Percentiles rank a stretch among this genome's conserved stretches.
Evolutionary conservation across 2,329 filamentous ascomycete genomes (phyloP).

Genomic region (Fusarium albosuccineum): DNA sequence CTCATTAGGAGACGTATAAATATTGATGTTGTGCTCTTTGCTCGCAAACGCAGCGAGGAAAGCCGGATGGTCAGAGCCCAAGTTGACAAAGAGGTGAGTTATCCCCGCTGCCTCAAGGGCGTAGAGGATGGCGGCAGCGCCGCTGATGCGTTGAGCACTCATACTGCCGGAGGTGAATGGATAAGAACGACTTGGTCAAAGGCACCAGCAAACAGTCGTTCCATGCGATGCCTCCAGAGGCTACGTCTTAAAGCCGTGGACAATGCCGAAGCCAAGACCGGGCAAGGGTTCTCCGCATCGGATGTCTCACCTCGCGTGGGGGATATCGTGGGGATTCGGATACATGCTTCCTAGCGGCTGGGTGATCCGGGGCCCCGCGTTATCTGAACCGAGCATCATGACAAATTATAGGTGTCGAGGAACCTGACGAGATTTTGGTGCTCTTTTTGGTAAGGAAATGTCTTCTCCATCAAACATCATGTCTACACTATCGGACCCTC

Average conservation of each 20-base stretch:
- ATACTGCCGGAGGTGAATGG: background rate
- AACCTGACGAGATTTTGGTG: too few species aligned
- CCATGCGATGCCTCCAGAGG: background rate
- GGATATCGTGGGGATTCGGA: background rate
- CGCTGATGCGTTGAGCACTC: background rate
- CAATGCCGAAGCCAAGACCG: background rate
- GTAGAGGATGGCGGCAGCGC: background rate
- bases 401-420: too few species aligned
- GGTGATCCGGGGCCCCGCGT: background rate
- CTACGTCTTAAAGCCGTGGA: background rate
- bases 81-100: slow-evolving; percentile 64
- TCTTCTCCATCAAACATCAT: background rate
- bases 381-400: background rate
- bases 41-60: slow-evolving; percentile 48
- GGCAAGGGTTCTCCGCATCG: background rate
- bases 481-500: background rate
- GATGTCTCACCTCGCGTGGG: background rate
- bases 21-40: slow-evolving; percentile 40
- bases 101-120: slow-evolving; percentile 68
- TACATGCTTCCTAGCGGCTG: background rate
- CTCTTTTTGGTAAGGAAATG: too few species aligned
- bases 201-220: too few species aligned
- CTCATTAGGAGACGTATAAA: slow-evolving; percentile 51
- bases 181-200: too few species aligned
- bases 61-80: slow-evolving; percentile 62